Percentiles rank a stretch among this genome's conserved stretches.
Evolutionary conservation across 2,329 filamentous ascomycete genomes (phyloP).

Genomic region (Hypocreales sp.): DNA sequence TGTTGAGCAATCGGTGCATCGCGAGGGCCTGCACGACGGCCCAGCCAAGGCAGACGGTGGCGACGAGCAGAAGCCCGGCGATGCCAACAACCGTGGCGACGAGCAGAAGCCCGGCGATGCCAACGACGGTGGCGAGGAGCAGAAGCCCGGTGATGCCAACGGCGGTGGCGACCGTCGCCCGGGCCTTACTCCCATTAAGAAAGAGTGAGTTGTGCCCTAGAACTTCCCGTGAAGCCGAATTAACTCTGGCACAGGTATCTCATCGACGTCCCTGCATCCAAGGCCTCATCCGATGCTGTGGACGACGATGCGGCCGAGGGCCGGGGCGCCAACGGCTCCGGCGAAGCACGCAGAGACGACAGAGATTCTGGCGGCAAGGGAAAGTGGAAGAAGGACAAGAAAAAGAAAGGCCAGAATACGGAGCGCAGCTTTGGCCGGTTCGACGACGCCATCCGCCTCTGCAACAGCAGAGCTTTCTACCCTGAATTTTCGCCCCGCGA

Average conservation of each 20-base stretch:
- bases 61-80: slow-evolving; percentile 6
- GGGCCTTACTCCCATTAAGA: slow-evolving; percentile 56
- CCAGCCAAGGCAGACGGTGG: slow-evolving; percentile 2
- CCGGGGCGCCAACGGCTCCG: slow-evolving; percentile 13
- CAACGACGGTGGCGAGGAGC: too few species aligned
- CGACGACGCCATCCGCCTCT: slow-evolving; percentile 62
- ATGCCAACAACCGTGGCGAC: slow-evolving; percentile 5
- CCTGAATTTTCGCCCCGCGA: slow-evolving; percentile 69
- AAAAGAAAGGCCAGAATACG: slow-evolving; percentile 58
- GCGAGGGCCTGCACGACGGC: slow-evolving; percentile 8
- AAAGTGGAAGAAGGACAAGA: slow-evolving; percentile 29
- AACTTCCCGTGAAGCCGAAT: neutral
- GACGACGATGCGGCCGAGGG: slow-evolving; percentile 36
- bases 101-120: slow-evolving; percentile 7
- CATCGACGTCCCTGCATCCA: slow-evolving; percentile 17
- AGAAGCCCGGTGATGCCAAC: too few species aligned
- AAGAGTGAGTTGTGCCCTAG: slow-evolving; percentile 38
- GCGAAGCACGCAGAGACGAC: slow-evolving; percentile 37
- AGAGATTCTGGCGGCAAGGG: slow-evolving; percentile 28
- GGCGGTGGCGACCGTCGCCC: slow-evolving; percentile 21
- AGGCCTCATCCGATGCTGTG: slow-evolving; percentile 10
- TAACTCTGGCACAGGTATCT: slow-evolving; percentile 21
- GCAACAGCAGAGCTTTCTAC: slow-evolving; percentile 53
- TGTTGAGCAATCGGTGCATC: slow-evolving; percentile 4
- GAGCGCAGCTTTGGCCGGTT: slow-evolving; percentile 68